Percentiles rank a stretch among this genome's conserved stretches.
phyloP scores from a whole-genome alignment of 2,329 filamentous ascomycete genomes.

The Xylaria sp. region DNA sequence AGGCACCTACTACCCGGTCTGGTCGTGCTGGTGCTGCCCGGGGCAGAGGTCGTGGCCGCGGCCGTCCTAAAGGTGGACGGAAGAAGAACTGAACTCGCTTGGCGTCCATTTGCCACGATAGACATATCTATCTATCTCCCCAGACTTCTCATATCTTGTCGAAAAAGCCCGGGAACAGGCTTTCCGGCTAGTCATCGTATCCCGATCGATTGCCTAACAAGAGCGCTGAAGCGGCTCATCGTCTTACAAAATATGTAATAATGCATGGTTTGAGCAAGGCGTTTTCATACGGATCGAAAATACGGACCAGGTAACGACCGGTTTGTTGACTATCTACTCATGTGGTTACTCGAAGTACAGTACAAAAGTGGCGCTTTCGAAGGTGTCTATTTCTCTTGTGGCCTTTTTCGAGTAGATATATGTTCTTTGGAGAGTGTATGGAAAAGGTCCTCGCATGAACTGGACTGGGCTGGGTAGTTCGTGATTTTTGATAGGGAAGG shows the following conservation, averaged over 20 bases:
- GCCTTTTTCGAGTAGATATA: not conserved
- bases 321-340: not conserved
- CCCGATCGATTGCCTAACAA: not conserved
- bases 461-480: not conserved
- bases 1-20: conserved; percentile 40
- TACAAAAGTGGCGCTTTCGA: not conserved
- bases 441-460: not conserved
- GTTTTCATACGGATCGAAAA: not conserved
- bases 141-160: not conserved
- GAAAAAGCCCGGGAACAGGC: too few species aligned
- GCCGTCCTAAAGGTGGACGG: conserved; percentile 41
- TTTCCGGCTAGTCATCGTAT: too few species aligned
- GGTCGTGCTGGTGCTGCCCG: conserved; percentile 33
- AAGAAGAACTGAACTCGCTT: conserved; percentile 36
- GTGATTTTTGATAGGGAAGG: not conserved
- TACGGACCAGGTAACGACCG: not conserved
- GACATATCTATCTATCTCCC: not conserved
- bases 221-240: not conserved
- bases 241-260: not conserved
- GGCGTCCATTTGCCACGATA: not conserved
- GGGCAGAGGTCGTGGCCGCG: conserved; percentile 43
- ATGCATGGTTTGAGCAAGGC: not conserved
- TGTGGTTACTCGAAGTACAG: not conserved
- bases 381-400: not conserved
- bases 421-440: not conserved